Evolutionary conservation across 2,329 filamentous ascomycete species (phyloP).

Genomic region (Aspergillus sp.): DNA sequence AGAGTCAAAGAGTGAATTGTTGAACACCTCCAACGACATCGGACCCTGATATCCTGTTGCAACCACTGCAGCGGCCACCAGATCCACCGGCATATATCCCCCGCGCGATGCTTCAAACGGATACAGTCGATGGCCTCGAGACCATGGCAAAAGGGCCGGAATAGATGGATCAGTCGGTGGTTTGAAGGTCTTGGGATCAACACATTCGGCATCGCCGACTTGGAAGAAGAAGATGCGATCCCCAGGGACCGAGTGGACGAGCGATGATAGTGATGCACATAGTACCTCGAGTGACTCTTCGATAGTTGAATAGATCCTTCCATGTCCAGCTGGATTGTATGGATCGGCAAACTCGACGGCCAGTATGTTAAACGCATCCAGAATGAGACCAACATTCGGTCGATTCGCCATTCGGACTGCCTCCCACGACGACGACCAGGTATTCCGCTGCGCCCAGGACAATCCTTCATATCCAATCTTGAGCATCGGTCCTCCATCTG

Average conservation of each 20-base stretch:
- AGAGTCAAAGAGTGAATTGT: slow-evolving; percentile 18
- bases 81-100: slow-evolving; percentile 27
- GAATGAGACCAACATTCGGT: slow-evolving; percentile 25
- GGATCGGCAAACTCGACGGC: slow-evolving; percentile 30
- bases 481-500: slow-evolving; percentile 24
- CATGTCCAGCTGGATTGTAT: slow-evolving; percentile 23
- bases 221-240: slow-evolving; percentile 32
- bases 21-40: slow-evolving; percentile 30
- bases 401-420: slow-evolving; percentile 27
- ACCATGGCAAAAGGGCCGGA: slow-evolving; percentile 26
- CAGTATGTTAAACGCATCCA: slow-evolving; percentile 29
- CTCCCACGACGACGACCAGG: slow-evolving; percentile 30
- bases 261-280: slow-evolving; percentile 16
- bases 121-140: slow-evolving; percentile 24
- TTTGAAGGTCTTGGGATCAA: slow-evolving; percentile 18
- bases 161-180: slow-evolving; percentile 16
- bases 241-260: slow-evolving; percentile 22
- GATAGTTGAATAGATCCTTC: slow-evolving; percentile 20
- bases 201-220: slow-evolving; percentile 24
- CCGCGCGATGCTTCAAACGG: slow-evolving; percentile 20
- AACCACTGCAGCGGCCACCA: slow-evolving; percentile 26
- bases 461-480: slow-evolving; percentile 29
- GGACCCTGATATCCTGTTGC: slow-evolving; percentile 27
- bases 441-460: slow-evolving; percentile 28
- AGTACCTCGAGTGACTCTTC: slow-evolving; percentile 22